Percentiles rank a stretch among this genome's conserved stretches.
phyloP scores from a whole-genome alignment of 345 rosid species.

The Nasturtium officinale region DNA sequence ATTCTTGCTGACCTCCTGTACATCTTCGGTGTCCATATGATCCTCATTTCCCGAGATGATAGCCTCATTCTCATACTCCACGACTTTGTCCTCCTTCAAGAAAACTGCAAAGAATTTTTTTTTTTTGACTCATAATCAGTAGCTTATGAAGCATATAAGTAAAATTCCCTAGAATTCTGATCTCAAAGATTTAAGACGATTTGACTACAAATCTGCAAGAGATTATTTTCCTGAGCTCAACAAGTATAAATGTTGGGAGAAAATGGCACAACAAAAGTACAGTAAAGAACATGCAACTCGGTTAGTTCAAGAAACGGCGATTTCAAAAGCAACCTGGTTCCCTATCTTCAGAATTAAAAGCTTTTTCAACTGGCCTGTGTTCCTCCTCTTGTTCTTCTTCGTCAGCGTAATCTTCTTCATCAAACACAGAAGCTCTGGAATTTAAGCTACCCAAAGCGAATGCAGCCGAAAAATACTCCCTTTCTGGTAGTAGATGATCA shows the following conservation, averaged over 20 bases:
- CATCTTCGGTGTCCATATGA: slow-evolving; percentile 47
- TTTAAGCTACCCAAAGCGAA: slow-evolving; percentile 53
- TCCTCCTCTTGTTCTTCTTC: slow-evolving; percentile 66
- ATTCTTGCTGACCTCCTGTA: slow-evolving; percentile 48
- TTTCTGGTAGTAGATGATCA: slow-evolving; percentile 70
- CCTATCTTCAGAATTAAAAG: slow-evolving; percentile 44
- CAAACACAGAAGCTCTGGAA: slow-evolving; percentile 58
- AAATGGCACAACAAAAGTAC: slow-evolving; percentile 24
- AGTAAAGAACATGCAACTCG: not conserved
- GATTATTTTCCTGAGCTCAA: slow-evolving; percentile 1
- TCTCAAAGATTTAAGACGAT: not conserved
- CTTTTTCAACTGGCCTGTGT: slow-evolving; percentile 47
- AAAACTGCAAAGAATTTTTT: slow-evolving; percentile 36
- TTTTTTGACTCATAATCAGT: slow-evolving; percentile 44
- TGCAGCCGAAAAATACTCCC: slow-evolving; percentile 58
- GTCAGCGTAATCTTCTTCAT: slow-evolving; percentile 89
- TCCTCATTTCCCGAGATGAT: slow-evolving; percentile 51
- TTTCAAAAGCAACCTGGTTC: slow-evolving; percentile 48
- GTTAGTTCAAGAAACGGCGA: not conserved
- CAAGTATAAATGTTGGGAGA: not conserved
- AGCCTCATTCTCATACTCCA: slow-evolving; percentile 44
- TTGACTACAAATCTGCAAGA: not conserved
- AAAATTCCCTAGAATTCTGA: not conserved
- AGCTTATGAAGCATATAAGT: slow-evolving; percentile 18
- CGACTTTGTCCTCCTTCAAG: slow-evolving; percentile 45